Evolutionary conservation across 2,329 filamentous ascomycete species (phyloP), one percentile per base, ranked within the genome.

Genomic region (Colletotrichum musae): DNA sequence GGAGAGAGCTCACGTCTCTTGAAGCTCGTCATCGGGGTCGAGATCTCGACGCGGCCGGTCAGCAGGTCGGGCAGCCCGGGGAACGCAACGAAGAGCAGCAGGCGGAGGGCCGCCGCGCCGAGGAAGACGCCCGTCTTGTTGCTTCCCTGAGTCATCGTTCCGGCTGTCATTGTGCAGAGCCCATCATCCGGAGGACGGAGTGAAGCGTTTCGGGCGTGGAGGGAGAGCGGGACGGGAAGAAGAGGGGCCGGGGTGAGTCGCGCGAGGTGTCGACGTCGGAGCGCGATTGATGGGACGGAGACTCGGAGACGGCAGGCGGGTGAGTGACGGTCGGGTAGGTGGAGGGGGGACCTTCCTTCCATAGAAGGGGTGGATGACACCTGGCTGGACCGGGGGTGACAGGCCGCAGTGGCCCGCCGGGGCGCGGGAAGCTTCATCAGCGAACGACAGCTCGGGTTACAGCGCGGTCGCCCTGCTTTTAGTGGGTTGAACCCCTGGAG

Each of bases 21-120:
- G 88, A 98, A 99, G 88, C 95, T 97, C 75, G 94, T 98, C 54
- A 98, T 93, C 47, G 96, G 95, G 24, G 96, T 99, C 52, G 96
- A 98, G 76, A 99, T 92, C 85, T 99, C 96, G 75, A 98, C 96
- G 77, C 96, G 92, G 72, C 92, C 93, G 21, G 94, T 96, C 71
- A 99, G 87, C 71, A 97, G 87, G 79, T 94, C 91, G 60, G 95
- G 93, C 48, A 99, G 86, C 45, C 89, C 89, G 71, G 96, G 95
- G 78, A 98, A 97, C 67, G 91, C 86, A 68, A 91, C 85, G 79
- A 94, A 95, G 61, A 98, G 88, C 64, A 94, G 82, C 70, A 98
- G 86, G 74, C 96, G 91, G 74, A 98, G 85, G 71, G 91, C 87
- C 64, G 93, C 91, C 68, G 95, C 95, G 60, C 90, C 89, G 70